Conservation (phyloP, 2,329 filamentous ascomycete genomes). For the Venturia aucupariae region DNA sequence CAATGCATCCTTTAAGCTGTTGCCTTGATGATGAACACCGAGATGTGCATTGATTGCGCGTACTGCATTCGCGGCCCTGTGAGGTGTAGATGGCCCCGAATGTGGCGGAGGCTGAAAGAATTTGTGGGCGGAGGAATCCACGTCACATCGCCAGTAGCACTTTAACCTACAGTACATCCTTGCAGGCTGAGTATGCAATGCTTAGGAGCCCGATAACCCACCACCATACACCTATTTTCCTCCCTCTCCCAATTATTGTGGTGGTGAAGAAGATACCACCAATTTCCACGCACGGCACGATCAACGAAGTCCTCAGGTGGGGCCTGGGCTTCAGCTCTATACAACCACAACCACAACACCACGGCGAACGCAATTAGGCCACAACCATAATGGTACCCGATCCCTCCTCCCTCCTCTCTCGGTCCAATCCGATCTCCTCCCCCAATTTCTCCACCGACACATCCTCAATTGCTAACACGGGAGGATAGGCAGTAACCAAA, state of each 20-base stretch:
- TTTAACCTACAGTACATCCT: background rate
- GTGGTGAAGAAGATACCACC: background rate
- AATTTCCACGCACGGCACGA: background rate
- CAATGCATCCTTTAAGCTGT: background rate
- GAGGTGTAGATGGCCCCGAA: background rate
- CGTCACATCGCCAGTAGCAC: background rate
- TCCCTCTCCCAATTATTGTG: background rate
- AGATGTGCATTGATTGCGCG: background rate
- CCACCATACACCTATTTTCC: background rate
- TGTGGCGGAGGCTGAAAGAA: background rate
- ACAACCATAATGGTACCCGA: constrained; percentile 3
- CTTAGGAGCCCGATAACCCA: background rate
- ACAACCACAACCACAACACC: background rate
- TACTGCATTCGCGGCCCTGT: background rate
- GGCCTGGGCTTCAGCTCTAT: background rate
- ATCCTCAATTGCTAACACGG: background rate
- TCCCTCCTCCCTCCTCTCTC: background rate
- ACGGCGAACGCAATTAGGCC: background rate
- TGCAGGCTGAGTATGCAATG: background rate
- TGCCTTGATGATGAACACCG: background rate
- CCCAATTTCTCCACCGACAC: background rate
- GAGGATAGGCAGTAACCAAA: constrained; percentile 43
- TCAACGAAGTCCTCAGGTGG: background rate
- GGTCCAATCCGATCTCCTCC: background rate
- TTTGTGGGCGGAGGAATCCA: constrained; percentile 2